A percentile compares a stretch with the other conserved stretches of the same genome.
Evolutionary conservation across 495 filamentous ascomycete genomes (phyloP).

Genomic region (Penicillium canariense): DNA sequence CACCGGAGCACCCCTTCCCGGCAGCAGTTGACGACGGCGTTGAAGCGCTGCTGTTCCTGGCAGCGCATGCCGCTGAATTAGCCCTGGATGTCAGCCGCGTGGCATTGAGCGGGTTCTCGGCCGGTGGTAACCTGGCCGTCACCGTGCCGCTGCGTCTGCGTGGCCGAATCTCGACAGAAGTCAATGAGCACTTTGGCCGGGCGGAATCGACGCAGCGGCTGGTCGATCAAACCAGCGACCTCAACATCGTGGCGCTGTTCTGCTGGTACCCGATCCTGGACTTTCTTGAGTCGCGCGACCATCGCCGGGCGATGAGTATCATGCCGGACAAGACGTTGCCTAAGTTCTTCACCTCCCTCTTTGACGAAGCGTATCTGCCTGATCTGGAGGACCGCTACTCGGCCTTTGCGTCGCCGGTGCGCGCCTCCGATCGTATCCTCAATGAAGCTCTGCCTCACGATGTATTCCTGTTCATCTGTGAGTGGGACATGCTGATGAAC

Average conservation of each 20-base stretch:
- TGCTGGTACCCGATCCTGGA: constrained; percentile 86
- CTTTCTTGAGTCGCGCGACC: constrained; percentile 70
- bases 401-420: constrained; percentile 62
- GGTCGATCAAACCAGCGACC: constrained; percentile 34
- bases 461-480: constrained; percentile 75
- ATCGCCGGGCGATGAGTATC: constrained; percentile 63
- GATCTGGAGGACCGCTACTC: constrained; percentile 48
- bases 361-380: constrained; percentile 78
- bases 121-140: constrained; percentile 82
- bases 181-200: constrained; percentile 28
- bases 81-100: constrained; percentile 60
- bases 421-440: constrained; percentile 54
- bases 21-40: constrained; percentile 73
- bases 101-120: constrained; percentile 79
- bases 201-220: constrained; percentile 41
- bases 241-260: constrained; percentile 56
- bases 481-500: constrained; percentile 85
- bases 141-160: constrained; percentile 72
- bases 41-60: constrained; percentile 65
- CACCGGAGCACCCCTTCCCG: constrained; percentile 76
- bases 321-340: constrained; percentile 73
- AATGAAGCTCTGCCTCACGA: constrained; percentile 54
- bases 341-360: constrained; percentile 73
- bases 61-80: constrained; percentile 54
- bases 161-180: constrained; percentile 24